These are phyloP conservation scores for Anthracocystis setariae DNA, from an alignment of 1,284 basidiomycete species.

Conservation along the genomic window DNA sequence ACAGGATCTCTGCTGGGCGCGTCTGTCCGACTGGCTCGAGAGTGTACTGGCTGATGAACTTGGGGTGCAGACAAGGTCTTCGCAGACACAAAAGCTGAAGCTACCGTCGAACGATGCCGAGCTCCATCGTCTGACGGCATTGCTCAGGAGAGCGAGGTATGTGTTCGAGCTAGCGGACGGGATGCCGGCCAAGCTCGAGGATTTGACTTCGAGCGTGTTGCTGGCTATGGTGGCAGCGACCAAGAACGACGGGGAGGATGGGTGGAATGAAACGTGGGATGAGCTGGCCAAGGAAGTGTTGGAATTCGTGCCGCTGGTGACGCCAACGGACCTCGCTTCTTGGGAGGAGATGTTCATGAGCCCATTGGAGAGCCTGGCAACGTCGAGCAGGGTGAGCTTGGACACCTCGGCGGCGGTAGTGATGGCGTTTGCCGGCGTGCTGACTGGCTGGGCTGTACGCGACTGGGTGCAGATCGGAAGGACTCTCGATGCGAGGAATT, in stretches of 20 bases:
- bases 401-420: conserved; percentile 28
- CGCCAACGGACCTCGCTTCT: conserved; percentile 16
- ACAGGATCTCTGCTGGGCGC: conserved; percentile 44
- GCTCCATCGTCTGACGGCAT: conserved; percentile 24
- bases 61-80: conserved; percentile 14
- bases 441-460: conserved; percentile 29
- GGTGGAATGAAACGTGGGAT: conserved; percentile 33
- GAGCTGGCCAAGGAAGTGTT: conserved; percentile 33
- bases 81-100: conserved; percentile 15
- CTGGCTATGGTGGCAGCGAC: conserved; percentile 27
- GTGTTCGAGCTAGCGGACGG: conserved; percentile 35
- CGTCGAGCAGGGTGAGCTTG: conserved; percentile 26
- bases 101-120: conserved; percentile 25
- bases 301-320: conserved; percentile 35
- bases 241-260: neutral
- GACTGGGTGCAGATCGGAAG: conserved; percentile 33
- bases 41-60: conserved; percentile 49
- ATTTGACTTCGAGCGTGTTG: conserved; percentile 20
- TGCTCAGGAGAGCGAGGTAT: conserved; percentile 23
- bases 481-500: conserved; percentile 22
- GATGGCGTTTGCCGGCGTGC: conserved; percentile 21
- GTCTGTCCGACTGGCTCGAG: conserved; percentile 48
- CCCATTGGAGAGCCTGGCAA: conserved; percentile 23
- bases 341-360: conserved; percentile 30
- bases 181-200: conserved; percentile 38